Evolutionary conservation across 2,329 filamentous ascomycete genomes (phyloP).

Genomic region (Phialophora expanda): DNA sequence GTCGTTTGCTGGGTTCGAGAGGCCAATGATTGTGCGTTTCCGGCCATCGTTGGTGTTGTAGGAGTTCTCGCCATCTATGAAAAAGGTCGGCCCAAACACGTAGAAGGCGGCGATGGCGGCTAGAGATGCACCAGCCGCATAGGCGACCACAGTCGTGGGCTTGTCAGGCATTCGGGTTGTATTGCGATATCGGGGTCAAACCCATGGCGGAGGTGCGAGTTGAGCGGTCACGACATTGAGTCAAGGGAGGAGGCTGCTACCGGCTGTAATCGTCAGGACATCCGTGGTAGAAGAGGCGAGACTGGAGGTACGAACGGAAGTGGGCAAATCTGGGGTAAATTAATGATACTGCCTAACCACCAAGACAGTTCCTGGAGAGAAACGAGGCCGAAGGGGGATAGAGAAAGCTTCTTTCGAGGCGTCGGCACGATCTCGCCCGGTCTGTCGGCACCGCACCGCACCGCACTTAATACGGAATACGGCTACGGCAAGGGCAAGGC

Average conservation of each 20-base stretch:
- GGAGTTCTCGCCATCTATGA: constrained; percentile 80
- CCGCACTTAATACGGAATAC: not conserved
- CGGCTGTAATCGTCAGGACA: not conserved
- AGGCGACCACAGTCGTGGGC: constrained; percentile 81
- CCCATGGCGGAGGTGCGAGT: constrained; percentile 25
- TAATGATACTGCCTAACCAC: not conserved
- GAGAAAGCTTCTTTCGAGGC: not conserved
- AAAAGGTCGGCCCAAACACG: constrained; percentile 96
- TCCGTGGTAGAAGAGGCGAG: not conserved
- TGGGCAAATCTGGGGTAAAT: constrained; percentile 21
- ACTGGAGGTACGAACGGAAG: constrained; percentile 2
- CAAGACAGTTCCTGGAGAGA: not conserved
- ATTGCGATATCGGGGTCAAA: constrained; percentile 14
- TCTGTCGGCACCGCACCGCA: not conserved
- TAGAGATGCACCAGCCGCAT: constrained; percentile 92
- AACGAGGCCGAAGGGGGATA: not conserved
- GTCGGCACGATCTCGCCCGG: not conserved
- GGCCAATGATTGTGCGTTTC: constrained; percentile 86
- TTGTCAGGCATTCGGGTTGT: constrained; percentile 72
- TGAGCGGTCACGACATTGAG: constrained; percentile 24
- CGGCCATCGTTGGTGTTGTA: constrained; percentile 61
- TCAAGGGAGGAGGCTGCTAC: not conserved
- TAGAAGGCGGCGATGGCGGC: constrained; percentile 95
- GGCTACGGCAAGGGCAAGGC: not conserved
- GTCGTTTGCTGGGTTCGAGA: constrained; percentile 90